Evolutionary conservation across 495 filamentous ascomycete genomes (phyloP).

Genomic region (Tuber brumale): DNA sequence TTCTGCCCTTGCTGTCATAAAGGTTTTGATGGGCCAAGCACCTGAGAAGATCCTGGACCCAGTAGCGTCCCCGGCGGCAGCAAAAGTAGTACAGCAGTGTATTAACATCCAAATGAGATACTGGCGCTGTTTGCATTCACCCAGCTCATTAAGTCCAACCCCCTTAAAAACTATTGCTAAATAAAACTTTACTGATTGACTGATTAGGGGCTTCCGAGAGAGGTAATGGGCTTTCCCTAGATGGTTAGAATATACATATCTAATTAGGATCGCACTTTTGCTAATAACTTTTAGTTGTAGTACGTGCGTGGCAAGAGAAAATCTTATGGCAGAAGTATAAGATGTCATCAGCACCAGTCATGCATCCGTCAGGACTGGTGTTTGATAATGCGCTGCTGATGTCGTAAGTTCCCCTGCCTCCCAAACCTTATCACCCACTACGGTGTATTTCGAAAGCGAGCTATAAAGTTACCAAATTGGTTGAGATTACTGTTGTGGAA

Average conservation of each 20-base stretch:
- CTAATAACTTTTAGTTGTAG: slow-evolving; percentile 52
- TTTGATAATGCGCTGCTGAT: not conserved
- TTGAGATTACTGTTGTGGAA: not conserved
- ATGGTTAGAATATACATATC: not conserved
- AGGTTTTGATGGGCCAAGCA: slow-evolving; percentile 89
- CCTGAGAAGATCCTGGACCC: slow-evolving; percentile 61
- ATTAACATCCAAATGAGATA: slow-evolving; percentile 52
- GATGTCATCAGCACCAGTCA: not conserved
- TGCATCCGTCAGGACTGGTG: not conserved
- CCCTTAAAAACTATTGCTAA: not conserved
- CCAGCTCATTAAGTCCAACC: not conserved
- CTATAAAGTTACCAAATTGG: not conserved
- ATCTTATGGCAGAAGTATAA: slow-evolving; percentile 61
- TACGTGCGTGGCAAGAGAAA: slow-evolving; percentile 66
- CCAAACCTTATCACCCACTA: not conserved
- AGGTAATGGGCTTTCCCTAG: slow-evolving; percentile 1
- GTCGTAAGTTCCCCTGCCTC: not conserved
- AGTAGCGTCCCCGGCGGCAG: slow-evolving; percentile 44
- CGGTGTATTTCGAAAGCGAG: not conserved
- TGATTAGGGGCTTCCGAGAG: not conserved
- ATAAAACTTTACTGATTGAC: not conserved
- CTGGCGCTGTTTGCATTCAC: slow-evolving; percentile 54
- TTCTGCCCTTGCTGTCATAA: slow-evolving; percentile 83
- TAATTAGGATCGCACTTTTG: not conserved
- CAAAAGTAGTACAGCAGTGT: slow-evolving; percentile 49